Evolutionary conservation across 192 early-diverging fungal genomes (phyloP).

Genomic region (Tieghemiomyces parasiticus): DNA sequence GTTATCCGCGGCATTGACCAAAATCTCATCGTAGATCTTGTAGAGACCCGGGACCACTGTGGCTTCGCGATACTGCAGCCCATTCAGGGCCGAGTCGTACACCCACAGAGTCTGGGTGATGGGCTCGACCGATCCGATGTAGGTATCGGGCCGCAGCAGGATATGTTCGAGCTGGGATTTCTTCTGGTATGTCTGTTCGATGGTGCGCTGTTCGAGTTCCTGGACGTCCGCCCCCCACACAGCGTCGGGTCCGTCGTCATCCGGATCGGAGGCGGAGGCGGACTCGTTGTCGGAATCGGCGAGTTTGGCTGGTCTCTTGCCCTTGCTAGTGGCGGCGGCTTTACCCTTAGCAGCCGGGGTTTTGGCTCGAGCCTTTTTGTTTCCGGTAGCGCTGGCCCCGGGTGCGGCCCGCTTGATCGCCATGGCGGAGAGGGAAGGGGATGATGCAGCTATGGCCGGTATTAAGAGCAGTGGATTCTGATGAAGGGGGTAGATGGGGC

Average conservation of each 20-base stretch:
- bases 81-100: slow-evolving; percentile 45
- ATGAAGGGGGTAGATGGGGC: too few relatives aligned
- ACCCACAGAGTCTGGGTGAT: slow-evolving; percentile 78
- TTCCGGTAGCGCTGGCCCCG: too few relatives aligned
- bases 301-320: too few relatives aligned
- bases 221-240: slow-evolving; percentile 1
- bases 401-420: too few relatives aligned
- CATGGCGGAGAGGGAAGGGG: too few relatives aligned
- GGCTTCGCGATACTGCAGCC: slow-evolving; percentile 45
- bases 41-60: slow-evolving; percentile 80
- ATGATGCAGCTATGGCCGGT: too few relatives aligned
- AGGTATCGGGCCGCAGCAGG: slow-evolving; percentile 84
- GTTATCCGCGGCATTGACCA: slow-evolving; percentile 94
- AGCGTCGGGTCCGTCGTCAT: not conserved
- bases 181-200: slow-evolving; percentile 90
- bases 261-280: not conserved
- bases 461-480: too few relatives aligned
- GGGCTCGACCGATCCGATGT: slow-evolving; percentile 84
- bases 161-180: slow-evolving; percentile 94
- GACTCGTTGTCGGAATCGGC: too few relatives aligned
- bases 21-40: slow-evolving; percentile 98
- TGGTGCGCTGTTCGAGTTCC: slow-evolving; percentile 18
- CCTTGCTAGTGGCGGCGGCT: too few relatives aligned
- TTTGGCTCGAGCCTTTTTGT: too few relatives aligned
- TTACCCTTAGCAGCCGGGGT: too few relatives aligned